Base-by-base conservation (phyloP, 179 eudicot species). In the Actinidia arguta region DNA sequence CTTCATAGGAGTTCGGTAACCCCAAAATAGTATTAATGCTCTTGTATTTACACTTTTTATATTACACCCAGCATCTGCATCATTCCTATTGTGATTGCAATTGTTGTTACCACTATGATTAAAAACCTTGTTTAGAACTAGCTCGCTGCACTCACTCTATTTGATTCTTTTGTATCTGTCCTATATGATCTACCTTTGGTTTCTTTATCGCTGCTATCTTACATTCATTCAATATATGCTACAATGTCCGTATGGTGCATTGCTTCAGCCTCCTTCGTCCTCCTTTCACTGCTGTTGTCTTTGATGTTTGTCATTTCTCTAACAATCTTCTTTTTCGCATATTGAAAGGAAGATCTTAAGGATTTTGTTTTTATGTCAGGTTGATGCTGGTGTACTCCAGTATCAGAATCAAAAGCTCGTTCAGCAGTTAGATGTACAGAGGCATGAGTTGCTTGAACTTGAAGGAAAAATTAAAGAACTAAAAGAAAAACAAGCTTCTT, bases 341-440 rank as follows among this genome's bases (percentile, higher is more conserved):
- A 59, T 10, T 62, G 14, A 16, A 62, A 14, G 24, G 62, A 4
- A 31, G 9, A 20, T 73, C 20, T 74, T 42, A 55, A 73, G 54
- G 25, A 52, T 7, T 69, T 46, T 6, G 4, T 24, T 64, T 76
- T 71, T 44, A 73, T 69, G 82, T 77, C 90, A 96, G 99, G 96
- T 93, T 86, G 97, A 93, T 88, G 95, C 96, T 81, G 89, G 95
- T 63, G 92, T 90, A 84, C 95, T 96, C 72, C 99, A 96, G 86
- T 85, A 91, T 86, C 95, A 95, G 85, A 96, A 96, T 89, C 99
- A 96, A 81, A 89, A 86, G 73, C 97, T 96, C 62, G 95, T 93
- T 50, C 97, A 96, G 78, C 98, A 92, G 84, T 85, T 94, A 84
- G 99, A 96, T 46, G 86, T 76, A 25, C 97, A 93, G 86, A 94